Evolutionary conservation across 2,329 filamentous ascomycete genomes (phyloP).

Genomic region (Aspergillus latus): DNA sequence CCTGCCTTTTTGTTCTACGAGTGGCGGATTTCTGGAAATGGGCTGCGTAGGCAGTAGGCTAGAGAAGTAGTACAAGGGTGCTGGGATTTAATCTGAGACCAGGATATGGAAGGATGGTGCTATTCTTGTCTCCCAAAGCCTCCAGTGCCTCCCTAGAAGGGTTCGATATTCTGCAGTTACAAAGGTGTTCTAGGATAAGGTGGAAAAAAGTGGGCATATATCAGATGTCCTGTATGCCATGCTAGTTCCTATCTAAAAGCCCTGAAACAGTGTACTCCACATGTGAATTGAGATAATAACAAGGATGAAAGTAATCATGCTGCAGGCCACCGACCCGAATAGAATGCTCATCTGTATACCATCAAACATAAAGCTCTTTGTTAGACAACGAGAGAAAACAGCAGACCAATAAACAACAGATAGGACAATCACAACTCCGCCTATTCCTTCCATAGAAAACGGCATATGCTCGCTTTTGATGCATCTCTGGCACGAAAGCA

Average conservation of each 20-base stretch:
- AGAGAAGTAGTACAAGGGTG: not conserved
- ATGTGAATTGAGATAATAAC: slow-evolving; percentile 11
- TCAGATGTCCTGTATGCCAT: slow-evolving; percentile 4
- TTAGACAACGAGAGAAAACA: slow-evolving; percentile 5
- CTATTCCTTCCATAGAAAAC: slow-evolving; percentile 1
- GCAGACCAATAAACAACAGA: slow-evolving; percentile 3
- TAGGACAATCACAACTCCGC: slow-evolving; percentile 3
- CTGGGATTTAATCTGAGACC: not conserved
- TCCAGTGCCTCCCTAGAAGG: not conserved
- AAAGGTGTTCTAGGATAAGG: not conserved
- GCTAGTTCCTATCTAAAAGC: slow-evolving; percentile 11
- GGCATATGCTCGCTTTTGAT: slow-evolving; percentile 7
- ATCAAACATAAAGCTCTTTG: slow-evolving; percentile 18
- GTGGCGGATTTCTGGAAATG: not conserved
- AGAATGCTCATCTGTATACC: slow-evolving; percentile 13
- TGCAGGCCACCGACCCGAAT: slow-evolving; percentile 1
- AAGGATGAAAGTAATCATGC: not conserved
- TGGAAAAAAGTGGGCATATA: not conserved
- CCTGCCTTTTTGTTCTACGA: not conserved
- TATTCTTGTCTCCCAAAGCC: not conserved
- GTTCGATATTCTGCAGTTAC: not conserved
- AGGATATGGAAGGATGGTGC: not conserved
- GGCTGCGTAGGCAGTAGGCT: not conserved
- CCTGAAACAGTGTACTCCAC: slow-evolving; percentile 11
- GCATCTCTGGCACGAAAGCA: not conserved